Evolutionary conservation across 1,139 yeast genomes (phyloP).

Genomic region (Arxiozyma bovina): DNA sequence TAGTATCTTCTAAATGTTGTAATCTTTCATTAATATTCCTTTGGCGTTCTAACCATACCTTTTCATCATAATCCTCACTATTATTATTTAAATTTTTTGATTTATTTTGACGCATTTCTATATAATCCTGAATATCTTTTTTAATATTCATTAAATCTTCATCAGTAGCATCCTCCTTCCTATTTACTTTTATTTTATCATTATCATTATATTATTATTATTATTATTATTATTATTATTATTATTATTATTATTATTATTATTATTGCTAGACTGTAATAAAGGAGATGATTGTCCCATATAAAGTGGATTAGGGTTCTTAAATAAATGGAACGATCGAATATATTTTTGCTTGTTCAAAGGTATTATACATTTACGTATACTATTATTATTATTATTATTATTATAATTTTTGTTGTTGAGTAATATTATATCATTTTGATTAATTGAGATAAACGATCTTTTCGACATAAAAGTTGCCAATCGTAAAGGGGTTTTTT

Average conservation of each 20-base stretch:
- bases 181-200: too few relatives aligned
- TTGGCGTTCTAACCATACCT: slow-evolving; percentile 10
- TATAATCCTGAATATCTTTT: slow-evolving; percentile 17
- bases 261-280: neutral
- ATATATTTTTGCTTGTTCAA: too few relatives aligned
- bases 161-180: slow-evolving; percentile 8
- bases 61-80: slow-evolving; percentile 9
- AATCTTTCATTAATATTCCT: slow-evolving; percentile 20
- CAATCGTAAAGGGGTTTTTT: neutral
- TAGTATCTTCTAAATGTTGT: slow-evolving; percentile 18
- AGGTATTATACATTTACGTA: too few relatives aligned
- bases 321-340: neutral
- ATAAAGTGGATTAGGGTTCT: neutral
- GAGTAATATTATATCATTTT: too few relatives aligned
- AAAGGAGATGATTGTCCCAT: neutral
- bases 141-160: slow-evolving; percentile 19
- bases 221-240: neutral
- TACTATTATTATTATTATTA: too few relatives aligned
- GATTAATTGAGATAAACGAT: neutral
- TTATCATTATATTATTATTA: too few relatives aligned
- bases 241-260: neutral
- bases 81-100: slow-evolving; percentile 6
- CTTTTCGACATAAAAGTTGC: neutral
- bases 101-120: neutral
- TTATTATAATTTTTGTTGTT: too few relatives aligned